A percentile compares a stretch with the other conserved stretches of the same genome.
Conservation (phyloP, 805 yeast species). For the Ogataea neopini region DNA sequence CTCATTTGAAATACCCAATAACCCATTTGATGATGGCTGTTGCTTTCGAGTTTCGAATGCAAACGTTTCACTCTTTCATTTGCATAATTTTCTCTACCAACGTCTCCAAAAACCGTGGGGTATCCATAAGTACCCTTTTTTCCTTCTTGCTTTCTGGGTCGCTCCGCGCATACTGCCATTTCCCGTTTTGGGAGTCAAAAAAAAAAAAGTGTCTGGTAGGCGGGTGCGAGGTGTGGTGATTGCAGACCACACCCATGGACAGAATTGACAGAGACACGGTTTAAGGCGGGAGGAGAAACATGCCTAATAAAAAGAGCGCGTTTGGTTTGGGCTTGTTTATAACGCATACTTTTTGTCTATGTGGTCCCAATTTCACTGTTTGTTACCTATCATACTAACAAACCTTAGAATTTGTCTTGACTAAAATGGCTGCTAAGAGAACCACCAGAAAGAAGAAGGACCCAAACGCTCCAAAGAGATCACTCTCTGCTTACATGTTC, state of each 20-base stretch:
- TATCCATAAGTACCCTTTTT: slow-evolving; percentile 12
- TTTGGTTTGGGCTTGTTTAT: slow-evolving; percentile 4
- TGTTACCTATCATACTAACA: slow-evolving; percentile 7
- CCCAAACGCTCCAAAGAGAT: slow-evolving; percentile 99
- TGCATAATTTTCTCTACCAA: neutral
- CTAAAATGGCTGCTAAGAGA: slow-evolving; percentile 34
- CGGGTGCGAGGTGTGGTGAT: slow-evolving; percentile 1
- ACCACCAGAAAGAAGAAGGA: slow-evolving; percentile 50
- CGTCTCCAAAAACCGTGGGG: slow-evolving; percentile 10
- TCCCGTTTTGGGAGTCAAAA: slow-evolving; percentile 7
- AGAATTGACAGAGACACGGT: slow-evolving; percentile 21
- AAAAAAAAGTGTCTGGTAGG: neutral
- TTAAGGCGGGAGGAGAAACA: neutral
- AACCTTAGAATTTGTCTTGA: neutral
- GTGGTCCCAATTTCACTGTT: slow-evolving; percentile 9
- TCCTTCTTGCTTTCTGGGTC: slow-evolving; percentile 1
- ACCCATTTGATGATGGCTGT: neutral
- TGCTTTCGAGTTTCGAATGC: neutral
- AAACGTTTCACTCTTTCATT: neutral
- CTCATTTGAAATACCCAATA: neutral
- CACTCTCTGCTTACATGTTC: slow-evolving; percentile 97
- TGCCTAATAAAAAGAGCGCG: neutral
- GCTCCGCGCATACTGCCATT: slow-evolving; percentile 9
- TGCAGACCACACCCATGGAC: neutral
- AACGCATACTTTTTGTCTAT: slow-evolving; percentile 3